Conservation (phyloP, 176 grass and related monocot genomes). For the Oropetium thomaeum region DNA sequence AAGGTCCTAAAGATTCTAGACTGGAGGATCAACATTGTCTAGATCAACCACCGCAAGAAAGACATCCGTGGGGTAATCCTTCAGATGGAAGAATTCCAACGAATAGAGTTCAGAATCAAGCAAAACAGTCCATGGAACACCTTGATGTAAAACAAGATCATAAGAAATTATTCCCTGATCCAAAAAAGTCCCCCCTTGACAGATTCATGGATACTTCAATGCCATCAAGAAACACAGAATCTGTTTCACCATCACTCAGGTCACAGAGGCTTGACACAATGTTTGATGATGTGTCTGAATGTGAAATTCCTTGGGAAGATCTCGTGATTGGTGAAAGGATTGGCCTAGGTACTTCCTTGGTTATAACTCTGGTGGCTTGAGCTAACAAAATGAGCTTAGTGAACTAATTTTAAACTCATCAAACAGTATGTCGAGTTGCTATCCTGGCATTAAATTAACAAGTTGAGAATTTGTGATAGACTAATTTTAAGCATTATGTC, state of each 20-base stretch:
- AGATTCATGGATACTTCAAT: conserved; percentile 55
- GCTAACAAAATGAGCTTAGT: conserved; percentile 20
- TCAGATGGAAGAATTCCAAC: conserved; percentile 29
- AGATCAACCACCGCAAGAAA: conserved; percentile 42
- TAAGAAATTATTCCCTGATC: conserved; percentile 53
- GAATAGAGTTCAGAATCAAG: conserved; percentile 40
- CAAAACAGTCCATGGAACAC: conserved; percentile 36
- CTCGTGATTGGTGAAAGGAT: conserved; percentile 98
- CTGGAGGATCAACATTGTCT: conserved; percentile 16
- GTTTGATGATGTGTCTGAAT: conserved; percentile 93
- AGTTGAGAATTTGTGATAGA: conserved; percentile 13
- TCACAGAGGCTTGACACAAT: conserved; percentile 65
- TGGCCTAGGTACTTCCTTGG: conserved; percentile 81
- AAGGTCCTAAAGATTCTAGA: conserved; percentile 39
- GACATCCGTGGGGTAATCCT: conserved; percentile 36
- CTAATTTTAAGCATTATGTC: conserved; percentile 17
- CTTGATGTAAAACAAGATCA: conserved; percentile 45
- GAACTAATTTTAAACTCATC: not conserved
- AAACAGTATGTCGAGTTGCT: not conserved
- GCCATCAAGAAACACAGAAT: conserved; percentile 45
- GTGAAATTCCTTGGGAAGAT: conserved; percentile 97
- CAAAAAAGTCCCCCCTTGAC: conserved; percentile 62
- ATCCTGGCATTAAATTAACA: conserved; percentile 21
- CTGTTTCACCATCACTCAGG: conserved; percentile 21
- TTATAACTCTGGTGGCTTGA: conserved; percentile 1